These are phyloP conservation scores for Cryomyces antarcticus DNA, from an alignment of 495 filamentous ascomycete genomes.

Conservation along the genomic window DNA sequence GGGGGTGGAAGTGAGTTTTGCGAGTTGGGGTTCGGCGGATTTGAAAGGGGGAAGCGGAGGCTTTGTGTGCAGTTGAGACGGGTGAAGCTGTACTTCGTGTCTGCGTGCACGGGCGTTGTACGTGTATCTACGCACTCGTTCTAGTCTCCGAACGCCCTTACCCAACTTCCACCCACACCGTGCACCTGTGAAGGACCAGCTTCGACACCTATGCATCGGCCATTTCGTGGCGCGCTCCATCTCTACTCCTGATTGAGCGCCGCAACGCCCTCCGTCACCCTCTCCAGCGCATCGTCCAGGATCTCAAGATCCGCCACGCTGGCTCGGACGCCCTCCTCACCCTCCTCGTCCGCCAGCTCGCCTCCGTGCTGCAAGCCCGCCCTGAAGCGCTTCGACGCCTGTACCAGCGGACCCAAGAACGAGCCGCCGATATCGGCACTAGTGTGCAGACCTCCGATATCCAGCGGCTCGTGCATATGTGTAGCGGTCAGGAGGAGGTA, in stretches of 20 bases:
- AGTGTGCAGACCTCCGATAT: constrained; percentile 26
- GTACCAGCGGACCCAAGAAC: constrained; percentile 30
- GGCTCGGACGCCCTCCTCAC: constrained; percentile 4
- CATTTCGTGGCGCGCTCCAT: too few species aligned
- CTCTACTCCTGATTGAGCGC: constrained; percentile 5
- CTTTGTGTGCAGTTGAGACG: too few species aligned
- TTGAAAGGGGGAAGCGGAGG: too few species aligned
- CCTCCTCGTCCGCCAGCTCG: constrained; percentile 11
- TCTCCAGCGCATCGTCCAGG: constrained; percentile 7
- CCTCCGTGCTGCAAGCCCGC: constrained; percentile 14
- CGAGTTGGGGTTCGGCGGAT: too few species aligned
- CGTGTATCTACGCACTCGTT: too few species aligned
- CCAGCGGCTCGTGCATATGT: constrained; percentile 25
- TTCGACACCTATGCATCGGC: too few species aligned
- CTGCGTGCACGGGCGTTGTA: too few species aligned
- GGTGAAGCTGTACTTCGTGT: too few species aligned
- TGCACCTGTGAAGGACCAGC: too few species aligned
- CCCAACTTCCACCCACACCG: too few species aligned
- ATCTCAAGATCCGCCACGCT: constrained; percentile 6
- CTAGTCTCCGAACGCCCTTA: too few species aligned
- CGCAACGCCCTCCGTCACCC: constrained; percentile 5
- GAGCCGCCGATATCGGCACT: constrained; percentile 14
- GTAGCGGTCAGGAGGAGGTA: constrained; percentile 27
- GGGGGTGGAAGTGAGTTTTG: too few species aligned
- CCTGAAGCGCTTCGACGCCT: constrained; percentile 22